phyloP scores from a whole-genome alignment of 768 basidiomycete genomes.

The Mycena galericulata region DNA sequence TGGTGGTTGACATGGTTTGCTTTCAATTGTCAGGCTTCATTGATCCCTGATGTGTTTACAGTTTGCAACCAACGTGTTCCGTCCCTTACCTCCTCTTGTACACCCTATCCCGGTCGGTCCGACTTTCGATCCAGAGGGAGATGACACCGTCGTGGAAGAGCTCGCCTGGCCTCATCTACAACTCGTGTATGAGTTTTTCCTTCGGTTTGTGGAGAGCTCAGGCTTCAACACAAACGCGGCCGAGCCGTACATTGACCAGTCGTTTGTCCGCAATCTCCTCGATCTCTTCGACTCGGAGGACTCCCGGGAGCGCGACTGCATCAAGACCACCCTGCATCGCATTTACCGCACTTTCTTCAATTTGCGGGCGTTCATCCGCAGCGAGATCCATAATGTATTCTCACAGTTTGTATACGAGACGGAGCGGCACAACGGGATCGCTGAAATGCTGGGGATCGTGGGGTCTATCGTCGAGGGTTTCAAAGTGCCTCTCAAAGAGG shows the following conservation, averaged over 20 bases:
- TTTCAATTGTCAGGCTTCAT: too few species aligned
- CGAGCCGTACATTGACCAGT: constrained; percentile 96
- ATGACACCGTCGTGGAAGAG: constrained; percentile 98
- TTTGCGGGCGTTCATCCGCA: constrained; percentile 96
- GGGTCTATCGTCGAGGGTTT: constrained; percentile 99
- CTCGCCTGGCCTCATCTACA: constrained; percentile 99
- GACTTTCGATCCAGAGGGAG: constrained; percentile 99
- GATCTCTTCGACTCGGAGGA: constrained; percentile 99
- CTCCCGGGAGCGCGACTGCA: constrained; percentile 97
- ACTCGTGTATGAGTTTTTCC: constrained; percentile 99
- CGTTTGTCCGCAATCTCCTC: constrained; percentile 94
- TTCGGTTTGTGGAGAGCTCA: constrained; percentile 96
- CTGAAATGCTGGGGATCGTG: constrained; percentile 96
- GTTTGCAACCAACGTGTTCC: constrained; percentile 98
- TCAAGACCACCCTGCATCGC: constrained; percentile 98
- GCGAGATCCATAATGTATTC: constrained; percentile 99
- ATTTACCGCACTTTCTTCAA: constrained; percentile 99
- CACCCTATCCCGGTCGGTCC: constrained; percentile 99
- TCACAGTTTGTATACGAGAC: constrained; percentile 99
- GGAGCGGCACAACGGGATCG: constrained; percentile 98
- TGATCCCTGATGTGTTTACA: too few species aligned
- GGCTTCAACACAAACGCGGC: constrained; percentile 99
- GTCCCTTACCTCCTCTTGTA: constrained; percentile 99
- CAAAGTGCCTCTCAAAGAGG: constrained; percentile 96
- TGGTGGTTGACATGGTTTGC: constrained; percentile 99